phyloP scores from a whole-genome alignment of 2,329 filamentous ascomycete species.

The Cladosporium sp. region DNA sequence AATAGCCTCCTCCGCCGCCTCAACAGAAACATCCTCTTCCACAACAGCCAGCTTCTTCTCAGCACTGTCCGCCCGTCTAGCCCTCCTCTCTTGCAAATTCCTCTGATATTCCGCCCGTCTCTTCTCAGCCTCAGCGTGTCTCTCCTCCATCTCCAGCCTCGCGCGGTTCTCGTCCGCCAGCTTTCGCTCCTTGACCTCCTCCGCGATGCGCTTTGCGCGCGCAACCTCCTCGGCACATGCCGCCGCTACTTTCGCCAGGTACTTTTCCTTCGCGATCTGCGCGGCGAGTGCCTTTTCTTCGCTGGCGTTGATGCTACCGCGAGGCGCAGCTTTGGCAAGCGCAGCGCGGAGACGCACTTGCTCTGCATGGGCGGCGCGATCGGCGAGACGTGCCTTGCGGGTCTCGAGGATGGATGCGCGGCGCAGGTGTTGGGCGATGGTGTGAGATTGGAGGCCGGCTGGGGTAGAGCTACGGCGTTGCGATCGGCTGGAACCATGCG shows the following conservation, averaged over 20 bases:
- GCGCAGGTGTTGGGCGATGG: slow-evolving; percentile 76
- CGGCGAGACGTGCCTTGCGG: slow-evolving; percentile 75
- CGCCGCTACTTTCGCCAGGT: slow-evolving; percentile 78
- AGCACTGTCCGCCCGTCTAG: slow-evolving; percentile 41
- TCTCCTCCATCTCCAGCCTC: slow-evolving; percentile 75
- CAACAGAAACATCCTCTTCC: slow-evolving; percentile 46
- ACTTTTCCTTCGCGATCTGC: slow-evolving; percentile 75
- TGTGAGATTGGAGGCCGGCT: slow-evolving; percentile 64
- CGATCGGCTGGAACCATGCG: slow-evolving; percentile 65
- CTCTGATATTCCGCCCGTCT: slow-evolving; percentile 61
- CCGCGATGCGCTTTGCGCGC: slow-evolving; percentile 78
- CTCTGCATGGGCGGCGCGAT: slow-evolving; percentile 79
- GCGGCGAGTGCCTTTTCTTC: slow-evolving; percentile 78
- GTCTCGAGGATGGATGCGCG: slow-evolving; percentile 79
- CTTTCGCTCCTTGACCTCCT: slow-evolving; percentile 77
- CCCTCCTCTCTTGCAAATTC: slow-evolving; percentile 51
- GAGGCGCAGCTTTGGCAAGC: slow-evolving; percentile 69
- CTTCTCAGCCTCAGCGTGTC: slow-evolving; percentile 74
- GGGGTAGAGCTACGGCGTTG: slow-evolving; percentile 46
- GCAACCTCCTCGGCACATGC: slow-evolving; percentile 81
- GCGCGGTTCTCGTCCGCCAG: slow-evolving; percentile 72
- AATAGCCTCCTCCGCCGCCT: slow-evolving; percentile 50
- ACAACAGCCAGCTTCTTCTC: slow-evolving; percentile 55
- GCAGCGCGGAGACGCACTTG: slow-evolving; percentile 78
- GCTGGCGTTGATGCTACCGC: slow-evolving; percentile 60